These are phyloP conservation scores for Cryptomeria japonica DNA, from an alignment of 75 land plant species.

Conservation along the genomic window DNA sequence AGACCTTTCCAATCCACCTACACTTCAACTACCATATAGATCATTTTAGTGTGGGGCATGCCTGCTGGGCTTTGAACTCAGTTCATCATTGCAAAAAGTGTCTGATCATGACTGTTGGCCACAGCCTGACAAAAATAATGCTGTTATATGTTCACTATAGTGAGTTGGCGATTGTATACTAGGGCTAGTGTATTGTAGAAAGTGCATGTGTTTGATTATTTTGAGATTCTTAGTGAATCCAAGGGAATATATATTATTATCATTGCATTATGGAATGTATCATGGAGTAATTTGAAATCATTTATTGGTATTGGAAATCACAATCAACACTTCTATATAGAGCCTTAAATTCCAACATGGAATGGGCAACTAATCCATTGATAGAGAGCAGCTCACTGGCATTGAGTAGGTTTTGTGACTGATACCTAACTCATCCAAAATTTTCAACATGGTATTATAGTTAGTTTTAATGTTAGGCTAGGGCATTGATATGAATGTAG, in stretches of 20 bases:
- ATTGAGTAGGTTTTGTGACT: background rate
- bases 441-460: background rate
- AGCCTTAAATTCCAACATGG: background rate
- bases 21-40: background rate
- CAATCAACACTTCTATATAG: background rate
- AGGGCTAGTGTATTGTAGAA: background rate
- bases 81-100: background rate
- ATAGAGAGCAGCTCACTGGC: background rate
- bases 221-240: background rate
- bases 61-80: background rate
- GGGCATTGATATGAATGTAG: background rate
- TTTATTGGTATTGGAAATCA: background rate
- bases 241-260: background rate
- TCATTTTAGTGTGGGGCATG: background rate
- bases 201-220: background rate
- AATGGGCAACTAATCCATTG: background rate
- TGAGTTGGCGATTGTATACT: background rate
- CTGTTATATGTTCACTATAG: background rate
- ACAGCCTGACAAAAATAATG: background rate
- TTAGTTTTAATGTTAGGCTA: background rate
- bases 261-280: background rate
- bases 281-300: background rate
- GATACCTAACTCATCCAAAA: background rate
- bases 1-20: background rate
- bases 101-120: background rate